Evolutionary conservation across 768 basidiomycete species (phyloP).

Genomic region (Botryobasidium botryosum): DNA sequence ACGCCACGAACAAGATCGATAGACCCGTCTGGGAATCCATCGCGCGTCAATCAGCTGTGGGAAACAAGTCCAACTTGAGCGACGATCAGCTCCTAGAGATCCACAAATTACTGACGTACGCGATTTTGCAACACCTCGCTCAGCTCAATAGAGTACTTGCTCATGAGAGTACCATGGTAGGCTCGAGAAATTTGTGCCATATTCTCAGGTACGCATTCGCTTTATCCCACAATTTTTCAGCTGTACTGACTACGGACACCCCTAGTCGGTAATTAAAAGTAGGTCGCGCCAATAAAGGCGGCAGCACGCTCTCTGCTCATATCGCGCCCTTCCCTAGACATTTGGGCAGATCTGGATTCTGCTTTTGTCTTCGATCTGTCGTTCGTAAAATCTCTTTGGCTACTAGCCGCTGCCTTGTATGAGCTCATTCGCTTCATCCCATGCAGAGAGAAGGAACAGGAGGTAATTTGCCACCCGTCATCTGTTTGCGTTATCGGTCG

Average conservation of each 20-base stretch:
- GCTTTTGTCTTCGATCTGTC: constrained; percentile 20
- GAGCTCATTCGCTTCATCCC: background rate
- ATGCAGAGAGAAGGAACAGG: constrained; percentile 30
- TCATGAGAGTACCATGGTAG: too few relatives aligned
- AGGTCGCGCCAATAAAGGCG: background rate
- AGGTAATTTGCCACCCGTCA: constrained; percentile 38
- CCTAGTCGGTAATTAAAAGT: background rate
- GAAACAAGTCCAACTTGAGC: too few relatives aligned
- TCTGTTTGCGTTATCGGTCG: constrained; percentile 54
- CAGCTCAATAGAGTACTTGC: too few relatives aligned
- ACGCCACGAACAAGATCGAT: too few relatives aligned
- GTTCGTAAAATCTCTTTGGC: constrained; percentile 13
- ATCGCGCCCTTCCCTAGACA: constrained; percentile 21
- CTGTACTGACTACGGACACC: constrained; percentile 23
- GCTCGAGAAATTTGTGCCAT: constrained; percentile 32
- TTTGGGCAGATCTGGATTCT: constrained; percentile 33
- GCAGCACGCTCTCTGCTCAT: too few relatives aligned
- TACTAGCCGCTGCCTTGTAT: background rate
- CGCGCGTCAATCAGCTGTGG: too few relatives aligned
- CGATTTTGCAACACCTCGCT: too few relatives aligned
- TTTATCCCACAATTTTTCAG: constrained; percentile 11
- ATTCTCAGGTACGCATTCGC: constrained; percentile 21
- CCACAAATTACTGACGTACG: too few relatives aligned
- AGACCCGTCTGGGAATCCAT: too few relatives aligned
- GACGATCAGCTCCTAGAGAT: too few relatives aligned